phyloP scores from a whole-genome alignment of 257 asterid genomes.

The Linaria vulgaris region DNA sequence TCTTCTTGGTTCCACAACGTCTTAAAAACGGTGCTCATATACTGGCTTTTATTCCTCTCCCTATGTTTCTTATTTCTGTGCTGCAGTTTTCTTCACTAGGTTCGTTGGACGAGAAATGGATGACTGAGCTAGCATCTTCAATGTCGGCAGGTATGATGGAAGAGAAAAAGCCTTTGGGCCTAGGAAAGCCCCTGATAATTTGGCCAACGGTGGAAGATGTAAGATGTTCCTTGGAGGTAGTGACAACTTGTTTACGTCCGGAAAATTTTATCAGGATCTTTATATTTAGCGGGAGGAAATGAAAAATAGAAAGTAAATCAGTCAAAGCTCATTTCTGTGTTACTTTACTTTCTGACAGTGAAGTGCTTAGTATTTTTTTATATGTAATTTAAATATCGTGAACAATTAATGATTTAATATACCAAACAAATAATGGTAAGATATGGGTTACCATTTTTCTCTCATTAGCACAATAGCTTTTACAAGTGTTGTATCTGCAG shows the following conservation, averaged over 20 bases:
- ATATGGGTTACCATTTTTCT: too few species aligned
- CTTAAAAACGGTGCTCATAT: slow-evolving; percentile 18
- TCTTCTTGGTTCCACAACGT: not conserved
- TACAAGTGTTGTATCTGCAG: too few species aligned
- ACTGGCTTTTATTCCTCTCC: slow-evolving; percentile 20
- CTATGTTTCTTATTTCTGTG: slow-evolving; percentile 21
- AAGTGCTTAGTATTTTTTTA: not conserved
- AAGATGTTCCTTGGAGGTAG: slow-evolving; percentile 90
- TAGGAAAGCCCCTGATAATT: slow-evolving; percentile 73
- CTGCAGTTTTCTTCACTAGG: slow-evolving; percentile 92
- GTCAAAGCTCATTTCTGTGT: slow-evolving; percentile 6
- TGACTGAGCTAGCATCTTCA: slow-evolving; percentile 80
- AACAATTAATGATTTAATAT: slow-evolving; percentile 6
- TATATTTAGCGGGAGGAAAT: too few species aligned
- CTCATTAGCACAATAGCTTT: too few species aligned
- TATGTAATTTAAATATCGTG: slow-evolving; percentile 2
- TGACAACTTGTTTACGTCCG: slow-evolving; percentile 12
- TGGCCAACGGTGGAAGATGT: slow-evolving; percentile 97
- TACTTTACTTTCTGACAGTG: not conserved
- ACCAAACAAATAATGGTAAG: too few species aligned
- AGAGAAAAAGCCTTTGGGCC: slow-evolving; percentile 74
- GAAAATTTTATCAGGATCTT: too few species aligned
- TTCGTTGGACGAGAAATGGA: slow-evolving; percentile 97
- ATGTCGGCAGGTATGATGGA: slow-evolving; percentile 80
- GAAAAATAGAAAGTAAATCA: not conserved